phyloP scores from a whole-genome alignment of 169 alveolate genomes.

The Plasmodium vinckei region DNA sequence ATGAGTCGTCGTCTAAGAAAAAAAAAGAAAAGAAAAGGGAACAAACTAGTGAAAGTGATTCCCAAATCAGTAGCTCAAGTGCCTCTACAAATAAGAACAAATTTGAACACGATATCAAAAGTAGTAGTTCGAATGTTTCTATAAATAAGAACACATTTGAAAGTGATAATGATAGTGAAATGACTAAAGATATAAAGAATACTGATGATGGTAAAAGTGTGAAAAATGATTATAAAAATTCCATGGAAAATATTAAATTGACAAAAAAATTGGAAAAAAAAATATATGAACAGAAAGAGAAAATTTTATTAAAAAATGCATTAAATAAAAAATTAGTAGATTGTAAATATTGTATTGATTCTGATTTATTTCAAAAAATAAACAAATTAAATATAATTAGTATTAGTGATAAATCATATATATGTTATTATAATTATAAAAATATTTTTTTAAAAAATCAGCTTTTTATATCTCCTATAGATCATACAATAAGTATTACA shows the following conservation, averaged over 20 bases:
- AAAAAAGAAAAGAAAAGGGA: constrained; percentile 5
- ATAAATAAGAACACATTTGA: no score
- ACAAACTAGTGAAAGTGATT: background rate
- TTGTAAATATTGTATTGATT: constrained; percentile 72
- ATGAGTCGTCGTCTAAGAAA: background rate
- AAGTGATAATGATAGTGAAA: background rate
- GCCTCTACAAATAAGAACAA: constrained; percentile 1
- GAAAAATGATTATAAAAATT: background rate
- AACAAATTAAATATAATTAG: constrained; percentile 74
- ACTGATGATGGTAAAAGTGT: background rate
- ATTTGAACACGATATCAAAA: background rate
- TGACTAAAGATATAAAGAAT: background rate
- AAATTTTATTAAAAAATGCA: constrained; percentile 47
- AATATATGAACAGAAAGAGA: constrained; percentile 41
- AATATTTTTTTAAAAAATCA: constrained; percentile 73
- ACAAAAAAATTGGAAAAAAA: constrained; percentile 50
- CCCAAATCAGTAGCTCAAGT: background rate
- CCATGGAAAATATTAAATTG: constrained; percentile 21
- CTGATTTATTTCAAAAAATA: constrained; percentile 52
- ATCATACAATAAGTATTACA: constrained; percentile 69
- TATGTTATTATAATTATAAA: constrained; percentile 75
- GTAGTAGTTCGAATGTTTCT: no score
- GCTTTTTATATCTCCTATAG: constrained; percentile 72
- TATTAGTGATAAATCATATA: constrained; percentile 68
- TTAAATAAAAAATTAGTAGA: constrained; percentile 72